Percentiles rank a stretch among this genome's conserved stretches.
Evolutionary conservation across 331 rosid genomes (phyloP).

Genomic region (Rhamnella rubrinervis): DNA sequence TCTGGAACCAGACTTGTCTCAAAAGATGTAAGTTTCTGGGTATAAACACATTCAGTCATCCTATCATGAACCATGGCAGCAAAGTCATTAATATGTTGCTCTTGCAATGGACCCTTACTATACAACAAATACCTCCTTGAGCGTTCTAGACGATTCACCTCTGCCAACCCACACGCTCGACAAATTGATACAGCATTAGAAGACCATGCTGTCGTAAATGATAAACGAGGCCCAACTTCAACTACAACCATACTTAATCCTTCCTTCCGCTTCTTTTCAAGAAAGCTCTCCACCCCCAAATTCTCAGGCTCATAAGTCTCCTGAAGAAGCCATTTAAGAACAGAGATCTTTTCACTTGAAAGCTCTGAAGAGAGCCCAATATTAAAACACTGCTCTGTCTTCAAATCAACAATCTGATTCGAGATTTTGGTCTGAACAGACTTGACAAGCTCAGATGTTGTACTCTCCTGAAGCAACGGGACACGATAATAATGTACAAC

Average conservation of each 20-base stretch:
- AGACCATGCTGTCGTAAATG: constrained; percentile 93
- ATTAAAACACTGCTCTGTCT: constrained; percentile 81
- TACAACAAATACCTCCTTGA: constrained; percentile 77
- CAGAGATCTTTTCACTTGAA: constrained; percentile 42
- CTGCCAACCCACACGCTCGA: constrained; percentile 78
- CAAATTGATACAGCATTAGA: constrained; percentile 85
- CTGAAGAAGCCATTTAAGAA: constrained; percentile 82
- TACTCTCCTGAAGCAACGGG: constrained; percentile 74
- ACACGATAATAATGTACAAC: constrained; percentile 65
- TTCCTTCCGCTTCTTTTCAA: constrained; percentile 61
- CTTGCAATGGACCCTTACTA: constrained; percentile 45
- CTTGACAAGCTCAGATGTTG: constrained; percentile 63
- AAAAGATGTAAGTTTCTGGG: constrained; percentile 64
- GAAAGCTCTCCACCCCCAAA: constrained; percentile 75
- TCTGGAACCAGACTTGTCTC: constrained; percentile 62
- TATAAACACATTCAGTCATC: constrained; percentile 83
- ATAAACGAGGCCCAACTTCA: constrained; percentile 91
- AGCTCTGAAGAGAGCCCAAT: constrained; percentile 54
- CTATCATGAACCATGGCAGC: constrained; percentile 72
- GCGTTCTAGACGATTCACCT: constrained; percentile 76
- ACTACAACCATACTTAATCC: constrained; percentile 56
- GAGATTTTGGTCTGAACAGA: constrained; percentile 65
- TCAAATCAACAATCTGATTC: constrained; percentile 57
- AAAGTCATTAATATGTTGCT: constrained; percentile 62
- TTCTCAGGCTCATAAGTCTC: constrained; percentile 90